Conservation (phyloP, 2,329 filamentous ascomycete genomes). For the Sclerotinia nivalis region DNA sequence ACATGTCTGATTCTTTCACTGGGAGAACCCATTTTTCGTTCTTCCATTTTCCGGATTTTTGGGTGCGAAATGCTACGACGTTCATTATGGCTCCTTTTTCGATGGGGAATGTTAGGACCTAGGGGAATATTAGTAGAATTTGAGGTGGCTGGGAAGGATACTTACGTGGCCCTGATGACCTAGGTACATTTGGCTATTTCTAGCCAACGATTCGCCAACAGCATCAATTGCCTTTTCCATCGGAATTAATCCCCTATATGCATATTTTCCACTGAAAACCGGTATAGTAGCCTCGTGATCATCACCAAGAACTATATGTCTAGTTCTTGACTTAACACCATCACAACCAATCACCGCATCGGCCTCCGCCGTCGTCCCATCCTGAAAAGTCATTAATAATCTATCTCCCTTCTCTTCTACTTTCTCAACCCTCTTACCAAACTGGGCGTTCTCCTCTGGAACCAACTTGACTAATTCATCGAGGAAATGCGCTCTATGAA, state of each 20-base stretch:
- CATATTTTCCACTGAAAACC: constrained; percentile 56
- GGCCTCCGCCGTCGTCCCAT: constrained; percentile 44
- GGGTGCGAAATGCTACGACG: constrained; percentile 42
- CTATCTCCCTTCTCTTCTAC: constrained; percentile 37
- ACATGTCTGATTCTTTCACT: constrained; percentile 44
- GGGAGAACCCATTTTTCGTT: constrained; percentile 46
- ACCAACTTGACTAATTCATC: constrained; percentile 43
- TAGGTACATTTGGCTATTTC: constrained; percentile 54
- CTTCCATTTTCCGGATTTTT: constrained; percentile 42
- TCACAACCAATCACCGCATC: constrained; percentile 27
- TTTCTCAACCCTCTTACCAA: constrained; percentile 43
- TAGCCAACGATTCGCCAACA: constrained; percentile 50
- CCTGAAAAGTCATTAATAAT: constrained; percentile 45
- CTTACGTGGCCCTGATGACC: constrained; percentile 55
- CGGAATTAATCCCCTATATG: constrained; percentile 60
- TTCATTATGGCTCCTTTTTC: constrained; percentile 59
- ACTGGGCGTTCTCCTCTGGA: constrained; percentile 42
- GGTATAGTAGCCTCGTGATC: constrained; percentile 48
- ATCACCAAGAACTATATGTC: constrained; percentile 53
- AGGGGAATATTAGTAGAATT: neutral
- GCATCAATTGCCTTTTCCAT: constrained; percentile 53
- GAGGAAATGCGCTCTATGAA: constrained; percentile 40
- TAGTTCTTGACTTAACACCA: constrained; percentile 50
- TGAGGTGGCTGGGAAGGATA: constrained; percentile 57
- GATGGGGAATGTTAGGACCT: constrained; percentile 40